Conservation (phyloP, 2,329 filamentous ascomycete genomes). For the Exophiala sp. region DNA sequence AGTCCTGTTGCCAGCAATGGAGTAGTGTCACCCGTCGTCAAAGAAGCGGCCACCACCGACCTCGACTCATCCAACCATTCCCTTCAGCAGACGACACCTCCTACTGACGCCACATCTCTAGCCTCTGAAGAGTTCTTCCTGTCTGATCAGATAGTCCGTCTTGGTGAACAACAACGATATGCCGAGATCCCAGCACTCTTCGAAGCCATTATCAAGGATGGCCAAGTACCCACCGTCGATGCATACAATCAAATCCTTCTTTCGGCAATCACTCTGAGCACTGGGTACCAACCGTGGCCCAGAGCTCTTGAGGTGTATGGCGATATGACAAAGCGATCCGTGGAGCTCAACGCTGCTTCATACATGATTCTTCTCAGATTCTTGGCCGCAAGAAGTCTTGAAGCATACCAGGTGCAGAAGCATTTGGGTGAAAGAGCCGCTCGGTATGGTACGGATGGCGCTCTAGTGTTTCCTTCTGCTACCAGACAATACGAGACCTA, state of each 20-base stretch:
- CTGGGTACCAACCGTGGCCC: conserved; percentile 78
- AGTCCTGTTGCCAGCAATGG: conserved; percentile 23
- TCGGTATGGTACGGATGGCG: conserved; percentile 81
- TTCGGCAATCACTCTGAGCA: conserved; percentile 79
- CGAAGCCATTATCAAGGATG: conserved; percentile 80
- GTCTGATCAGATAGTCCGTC: conserved; percentile 72
- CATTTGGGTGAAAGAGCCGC: conserved; percentile 74
- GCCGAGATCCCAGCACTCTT: conserved; percentile 87
- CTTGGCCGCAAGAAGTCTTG: conserved; percentile 74
- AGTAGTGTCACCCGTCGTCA: conserved; percentile 7
- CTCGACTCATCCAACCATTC: conserved; percentile 23
- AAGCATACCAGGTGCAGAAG: conserved; percentile 70
- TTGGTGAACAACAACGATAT: conserved; percentile 70
- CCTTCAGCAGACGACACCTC: conserved; percentile 37
- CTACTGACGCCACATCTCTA: conserved; percentile 32
- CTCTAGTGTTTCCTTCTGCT: conserved; percentile 84
- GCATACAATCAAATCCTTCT: conserved; percentile 91
- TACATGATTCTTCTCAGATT: conserved; percentile 85
- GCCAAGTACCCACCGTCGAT: conserved; percentile 72
- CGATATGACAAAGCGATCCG: conserved; percentile 86
- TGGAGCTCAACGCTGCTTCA: conserved; percentile 77
- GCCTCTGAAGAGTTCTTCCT: conserved; percentile 66
- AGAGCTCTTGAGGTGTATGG: conserved; percentile 94
- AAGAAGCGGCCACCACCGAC: conserved; percentile 7
- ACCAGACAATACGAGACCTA: conserved; percentile 84